Evolutionary conservation across 2,329 filamentous ascomycete species (phyloP), one percentile per base, ranked within the genome.

Genomic region (Penicillium sp.): DNA sequence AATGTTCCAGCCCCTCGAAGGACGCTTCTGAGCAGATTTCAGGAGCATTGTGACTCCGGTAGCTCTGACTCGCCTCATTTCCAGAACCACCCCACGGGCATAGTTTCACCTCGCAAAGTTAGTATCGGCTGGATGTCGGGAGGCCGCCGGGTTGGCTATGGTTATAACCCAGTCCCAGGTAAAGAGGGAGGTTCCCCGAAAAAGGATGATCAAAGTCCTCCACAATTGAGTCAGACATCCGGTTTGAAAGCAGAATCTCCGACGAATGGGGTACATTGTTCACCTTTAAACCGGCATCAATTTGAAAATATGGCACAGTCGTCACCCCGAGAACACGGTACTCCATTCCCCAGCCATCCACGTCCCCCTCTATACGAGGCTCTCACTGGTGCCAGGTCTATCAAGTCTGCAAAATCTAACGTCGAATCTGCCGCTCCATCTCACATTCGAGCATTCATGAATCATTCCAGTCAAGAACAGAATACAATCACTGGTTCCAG

Each of bases 61-160:
- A 58, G 49, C 16, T 53, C 50, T 14, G 31, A 14, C n/a, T 48
- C 19, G 19, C 46, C 49, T 39, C 10, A n/a, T 24, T 31, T 29
- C 55, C 44, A 22, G 8, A 49, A 49, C 13, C 55, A 56, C 9
- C 22, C 24, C 9, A 49, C 53, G 26, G 55, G 52, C n/a, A 21
- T 41, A n/a, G 53, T 39, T 7, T 54, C 62, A 19, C 59, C 68
- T 47, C 71, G 73, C 16, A 73, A 67, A 60, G 65, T 75, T 45
- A 78, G 75, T 48, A 60, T 74, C 29, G 76, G 74, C 22, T 78
- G 76, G 76, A 70, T 77, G 68, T 74, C 75, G 10, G 73, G 68
- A 22, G 75, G 75, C 3, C 71, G 70, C 55, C 70, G 75, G 21
- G 60, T 71, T 44, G 75, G 75, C 1, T 77, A 77, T 60, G 74